Evolutionary conservation across 83 land plant genomes (phyloP), one percentile per base, ranked within the genome.

Genomic region (Isoetes engelmannii): DNA sequence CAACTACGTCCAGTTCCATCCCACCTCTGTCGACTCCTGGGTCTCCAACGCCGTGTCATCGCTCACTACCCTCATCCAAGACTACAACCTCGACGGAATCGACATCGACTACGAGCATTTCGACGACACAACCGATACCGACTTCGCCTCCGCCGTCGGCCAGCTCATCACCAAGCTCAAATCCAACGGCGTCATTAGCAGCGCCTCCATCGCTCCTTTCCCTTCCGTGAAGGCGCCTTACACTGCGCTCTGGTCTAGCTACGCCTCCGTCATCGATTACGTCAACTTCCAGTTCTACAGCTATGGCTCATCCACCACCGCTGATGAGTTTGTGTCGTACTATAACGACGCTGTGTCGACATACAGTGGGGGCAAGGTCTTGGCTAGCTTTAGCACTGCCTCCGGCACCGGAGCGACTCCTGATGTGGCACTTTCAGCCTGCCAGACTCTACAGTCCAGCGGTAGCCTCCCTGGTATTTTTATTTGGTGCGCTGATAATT

Each of bases 241-340:
- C 72, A 13, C n/a, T 47, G 84, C 83, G 0, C 63, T 86, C 21
- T 86, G 85, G 86, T 58, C 13, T 6, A 48, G 54, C 1, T 77
- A 83, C 69, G 60, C 76, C 18, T 45, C 62, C 45, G 21, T 71
- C 0, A 78, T 83, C 4, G 84, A 86, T 58, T 81, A 78, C 63
- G 86, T 86, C 44, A 85, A 79, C 72, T 85, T 80, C 64, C 85
- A 85, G 73, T 85, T 85, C 66, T 85, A 85, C 62, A 79, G 81
- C 0, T 82, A 85, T 47, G 77, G 62, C 48, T 19, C 70, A 9
- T 47, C 54, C 44, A 82, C 83, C 15, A 80, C 74, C 4, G 79
- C 74, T 3, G 47, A 63, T 7, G 74, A 85, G 71, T 85, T 79
- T 44, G 21, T 85, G 17, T 7, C 28, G 1, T 65, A 82, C 47